phyloP scores from a whole-genome alignment of 208 protist genomes.

The Acanthamoeba royreba region DNA sequence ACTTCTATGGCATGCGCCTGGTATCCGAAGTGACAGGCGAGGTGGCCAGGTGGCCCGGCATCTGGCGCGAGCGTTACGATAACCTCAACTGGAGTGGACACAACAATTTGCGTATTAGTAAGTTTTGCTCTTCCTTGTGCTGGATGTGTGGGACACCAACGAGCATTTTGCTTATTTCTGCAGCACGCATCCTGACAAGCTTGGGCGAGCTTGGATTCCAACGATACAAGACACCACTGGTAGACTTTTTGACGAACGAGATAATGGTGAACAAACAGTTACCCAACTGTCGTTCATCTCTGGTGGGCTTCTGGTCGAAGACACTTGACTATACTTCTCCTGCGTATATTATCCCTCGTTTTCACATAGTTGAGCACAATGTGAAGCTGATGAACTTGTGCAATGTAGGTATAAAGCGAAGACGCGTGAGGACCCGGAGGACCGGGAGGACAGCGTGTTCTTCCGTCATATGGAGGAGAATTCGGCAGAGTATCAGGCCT shows the following conservation, averaged over 20 bases:
- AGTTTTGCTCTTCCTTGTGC: not conserved
- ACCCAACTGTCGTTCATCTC: not conserved
- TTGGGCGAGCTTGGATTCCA: slow-evolving; percentile 52
- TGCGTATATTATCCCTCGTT: not conserved
- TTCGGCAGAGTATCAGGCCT: not conserved
- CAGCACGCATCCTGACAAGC: slow-evolving; percentile 47
- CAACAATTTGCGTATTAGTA: slow-evolving; percentile 44
- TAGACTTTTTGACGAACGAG: slow-evolving; percentile 31
- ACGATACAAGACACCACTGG: slow-evolving; percentile 39
- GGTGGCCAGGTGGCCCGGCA: slow-evolving; percentile 25
- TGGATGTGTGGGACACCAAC: not conserved
- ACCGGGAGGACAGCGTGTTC: slow-evolving; percentile 32
- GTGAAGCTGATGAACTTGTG: not conserved
- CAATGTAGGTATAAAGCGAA: not conserved
- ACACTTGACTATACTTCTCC: not conserved
- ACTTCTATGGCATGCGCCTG: slow-evolving; percentile 48
- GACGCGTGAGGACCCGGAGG: slow-evolving; percentile 13
- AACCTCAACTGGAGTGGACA: slow-evolving; percentile 50
- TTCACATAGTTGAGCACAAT: not conserved
- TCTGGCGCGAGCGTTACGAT: slow-evolving; percentile 35
- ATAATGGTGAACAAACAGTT: not conserved
- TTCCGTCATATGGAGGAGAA: slow-evolving; percentile 31
- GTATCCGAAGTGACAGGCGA: slow-evolving; percentile 34
- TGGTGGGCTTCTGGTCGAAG: not conserved
- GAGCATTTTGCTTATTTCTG: not conserved